Evolutionary conservation across 2,329 filamentous ascomycete species (phyloP), one percentile per base, ranked within the genome.

Genomic region (Aspergillus sp.): DNA sequence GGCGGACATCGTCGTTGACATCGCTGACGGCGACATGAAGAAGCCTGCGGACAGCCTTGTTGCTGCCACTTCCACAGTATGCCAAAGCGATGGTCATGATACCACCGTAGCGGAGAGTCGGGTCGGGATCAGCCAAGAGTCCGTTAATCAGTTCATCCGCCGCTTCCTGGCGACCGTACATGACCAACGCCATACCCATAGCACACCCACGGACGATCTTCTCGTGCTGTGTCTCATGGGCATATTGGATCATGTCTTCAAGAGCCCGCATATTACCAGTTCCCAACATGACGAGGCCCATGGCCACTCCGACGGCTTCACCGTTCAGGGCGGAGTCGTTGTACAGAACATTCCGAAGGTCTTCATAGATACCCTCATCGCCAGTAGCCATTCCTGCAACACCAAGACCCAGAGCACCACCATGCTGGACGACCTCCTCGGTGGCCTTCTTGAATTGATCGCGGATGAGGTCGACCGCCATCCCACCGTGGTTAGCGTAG

Each of bases 81-180:
- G 93, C 93, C 65, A 98, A 78, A 45, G 93, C 93, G 49, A 98
- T 88, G n/a, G 93, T 95, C 83, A 98, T 89, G 68, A 98, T 95
- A 75, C 93, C 93, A 66, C 93, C 93, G 59, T 98, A 98, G 57
- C 93, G 84, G 52, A 98, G 78, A 6, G 89, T 91, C 57, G 93
- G 89, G 65, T 98, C 91, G 1, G 93, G 88, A 59, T 98, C 93
- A 54, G 89, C 90, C 32, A 98, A 79, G 2, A 98, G 83, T 43
- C 88, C 90, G 63, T 95, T 91, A 56, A 98, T 94, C 59, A 97
- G 81, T 62, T 93, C 87, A 69, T 98, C 93, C 10, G 93, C 93
- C 54, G 86, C 86, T 70, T 98, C 93, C 71, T 97, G 90, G 51
- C 90, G 86, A 43, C 86, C 90, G 60, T 93, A 98, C 91, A 97